Evolutionary conservation across 768 basidiomycete genomes (phyloP), one percentile per base, ranked within the genome.

Genomic region (Hortiboletus campestris): DNA sequence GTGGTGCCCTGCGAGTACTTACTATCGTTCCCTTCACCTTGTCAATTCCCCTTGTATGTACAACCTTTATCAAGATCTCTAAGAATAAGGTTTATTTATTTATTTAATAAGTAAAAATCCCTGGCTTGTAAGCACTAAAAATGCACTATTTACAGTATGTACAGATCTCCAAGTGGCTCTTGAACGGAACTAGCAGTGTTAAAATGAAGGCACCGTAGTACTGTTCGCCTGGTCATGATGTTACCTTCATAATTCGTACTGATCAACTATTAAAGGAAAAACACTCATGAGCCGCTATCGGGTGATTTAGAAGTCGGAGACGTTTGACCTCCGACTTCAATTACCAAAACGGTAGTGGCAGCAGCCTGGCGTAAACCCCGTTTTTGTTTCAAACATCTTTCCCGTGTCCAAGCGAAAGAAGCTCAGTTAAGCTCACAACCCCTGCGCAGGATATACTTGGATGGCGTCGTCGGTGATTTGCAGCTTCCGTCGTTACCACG

Each of bases 241-340:
- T 25, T 25, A 6, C 25, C 25, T 28, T 19, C 58, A 20, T 43
- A 17, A 51, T 43, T 19, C 28, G 20, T 10, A 22, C 25, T 25
- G 25, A 25, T 20, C 40, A 41, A 31, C 32, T 19, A 45, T 46
- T 58, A 36, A 14, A 32, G 40, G 49, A 25, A 29, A 17, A 32
- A 35, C 28, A 5, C 28, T 34, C 20, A 16, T 1, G 32, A 17
- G n/a, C 32, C 17, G 34, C 25, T 7, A 38, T 66, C 56, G 59
- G 62, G n/a, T 13, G 45, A 58, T n/a, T n/a, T 64, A n/a, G 38
- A 53, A 55, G 66, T 67, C 67, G 67, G 67, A 57, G 65, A 19
- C 39, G 41, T 62, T 56, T 46, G 19, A 58, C 63, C 63, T 49
- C 67, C 67, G 65, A 59, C 55, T 34, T 38, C 55, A 53, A 17